Percentiles rank a stretch among this genome's conserved stretches.
Evolutionary conservation across 1,284 basidiomycete species (phyloP).

Genomic region (Naganishia albida): DNA sequence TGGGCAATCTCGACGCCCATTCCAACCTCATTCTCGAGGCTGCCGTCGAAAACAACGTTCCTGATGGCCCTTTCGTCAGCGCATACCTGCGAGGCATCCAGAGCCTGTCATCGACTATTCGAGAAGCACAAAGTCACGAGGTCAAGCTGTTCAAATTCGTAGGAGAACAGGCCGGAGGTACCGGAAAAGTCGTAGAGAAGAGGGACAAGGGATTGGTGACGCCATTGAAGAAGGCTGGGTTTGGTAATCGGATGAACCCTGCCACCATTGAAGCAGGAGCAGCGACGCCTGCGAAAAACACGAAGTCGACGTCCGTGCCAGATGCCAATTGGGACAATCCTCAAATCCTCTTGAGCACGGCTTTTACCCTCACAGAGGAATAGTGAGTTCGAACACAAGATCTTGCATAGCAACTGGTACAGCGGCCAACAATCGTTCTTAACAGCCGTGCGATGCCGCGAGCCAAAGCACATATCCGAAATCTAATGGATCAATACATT

Average conservation of each 20-base stretch:
- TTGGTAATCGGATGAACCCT: slow-evolving; percentile 22
- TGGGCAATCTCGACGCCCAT: slow-evolving; percentile 43
- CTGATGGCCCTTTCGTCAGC: slow-evolving; percentile 38
- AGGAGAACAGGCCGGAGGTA: slow-evolving; percentile 38
- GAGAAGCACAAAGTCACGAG: slow-evolving; percentile 48
- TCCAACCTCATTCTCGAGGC: slow-evolving; percentile 43
- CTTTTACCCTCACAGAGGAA: slow-evolving; percentile 48
- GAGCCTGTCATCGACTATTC: slow-evolving; percentile 43
- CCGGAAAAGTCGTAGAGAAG: slow-evolving; percentile 43
- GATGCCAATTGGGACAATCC: slow-evolving; percentile 39
- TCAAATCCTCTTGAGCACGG: slow-evolving; percentile 44
- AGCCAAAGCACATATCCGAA: slow-evolving; percentile 43
- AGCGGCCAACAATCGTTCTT: neutral
- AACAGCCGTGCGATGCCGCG: slow-evolving; percentile 47
- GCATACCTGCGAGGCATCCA: slow-evolving; percentile 41
- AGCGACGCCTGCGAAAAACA: neutral
- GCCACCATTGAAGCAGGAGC: neutral
- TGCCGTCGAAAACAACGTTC: slow-evolving; percentile 33
- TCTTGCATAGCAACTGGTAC: neutral
- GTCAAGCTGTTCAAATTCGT: slow-evolving; percentile 47
- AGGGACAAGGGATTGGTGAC: slow-evolving; percentile 45
- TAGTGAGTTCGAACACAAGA: slow-evolving; percentile 41
- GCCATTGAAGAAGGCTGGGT: slow-evolving; percentile 41
- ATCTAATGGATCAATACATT: slow-evolving; percentile 42
- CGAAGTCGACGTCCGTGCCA: neutral